Evolutionary conservation across 2,329 filamentous ascomycete species (phyloP), one percentile per base, ranked within the genome.

Genomic region (Aspergillus fumigatiaffinis): DNA sequence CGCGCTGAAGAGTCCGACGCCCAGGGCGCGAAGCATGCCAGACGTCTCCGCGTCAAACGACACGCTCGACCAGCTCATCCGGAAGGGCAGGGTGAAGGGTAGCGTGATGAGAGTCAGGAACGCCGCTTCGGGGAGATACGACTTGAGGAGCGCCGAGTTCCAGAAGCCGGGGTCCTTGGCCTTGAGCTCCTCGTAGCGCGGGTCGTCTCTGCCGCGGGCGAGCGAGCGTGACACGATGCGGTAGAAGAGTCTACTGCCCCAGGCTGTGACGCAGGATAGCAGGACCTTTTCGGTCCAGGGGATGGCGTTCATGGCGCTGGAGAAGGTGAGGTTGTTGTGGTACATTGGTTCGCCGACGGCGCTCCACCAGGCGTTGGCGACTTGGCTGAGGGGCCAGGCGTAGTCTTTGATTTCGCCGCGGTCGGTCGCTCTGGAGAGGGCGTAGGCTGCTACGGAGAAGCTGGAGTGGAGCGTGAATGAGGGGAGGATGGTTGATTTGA

Each of bases 351-450:
- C 74, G 14, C 83, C 82, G 46, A 86, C 70, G 23, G 84, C 82
- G 54, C 77, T 80, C 80, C 82, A 86, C 84, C 84, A 86, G 6
- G 82, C 83, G 65, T 84, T 86, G 56, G 76, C 68, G 9, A 86
- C 78, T 63, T 81, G 81, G 2, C 76, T 80, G 3, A 76, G 71
- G 1, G 83, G 81, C 83, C 83, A 86, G 5, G 84, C 70, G 75
- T 80, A 83, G 66, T 87, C 84, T 64, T 87, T 87, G n/a, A 79
- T 73, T 55, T 86, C 84, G 9, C 82, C 77, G n/a, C 78, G 76
- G 63, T 84, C 70, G 7, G 81, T 83, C 51, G 79, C 76, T 25
- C 82, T 75, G 1, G 80, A 80, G 29, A 78, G 73, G 8, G 76
- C 76, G 64, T 83, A 87, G 0, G 82, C 78, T 32, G 81, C 75